Evolutionary conservation across 306 rosid species (phyloP).

Genomic region (Astragalus membranaceus): DNA sequence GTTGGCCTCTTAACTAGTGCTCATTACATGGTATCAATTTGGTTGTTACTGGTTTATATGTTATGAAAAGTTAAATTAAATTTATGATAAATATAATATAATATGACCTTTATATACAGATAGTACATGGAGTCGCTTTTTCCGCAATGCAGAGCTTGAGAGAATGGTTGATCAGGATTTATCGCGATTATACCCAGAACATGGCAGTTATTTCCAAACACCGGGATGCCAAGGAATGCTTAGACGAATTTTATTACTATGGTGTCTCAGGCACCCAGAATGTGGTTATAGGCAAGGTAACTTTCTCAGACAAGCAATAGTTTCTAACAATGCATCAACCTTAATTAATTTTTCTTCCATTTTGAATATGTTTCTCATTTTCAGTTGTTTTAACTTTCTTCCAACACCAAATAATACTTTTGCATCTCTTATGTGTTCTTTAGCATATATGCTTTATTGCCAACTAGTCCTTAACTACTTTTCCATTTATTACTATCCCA

Average conservation of each 20-base stretch:
- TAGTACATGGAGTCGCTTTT: constrained; percentile 97
- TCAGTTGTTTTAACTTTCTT: background rate
- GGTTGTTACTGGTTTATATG: background rate
- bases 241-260: constrained; percentile 80
- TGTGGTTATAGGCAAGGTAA: constrained; percentile 92
- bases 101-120: constrained; percentile 46
- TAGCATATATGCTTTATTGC: background rate
- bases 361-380: constrained; percentile 4
- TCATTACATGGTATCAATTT: background rate
- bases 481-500: background rate
- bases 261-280: constrained; percentile 96
- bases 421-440: background rate
- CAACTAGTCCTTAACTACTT: background rate
- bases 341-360: background rate
- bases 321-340: background rate
- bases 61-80: background rate
- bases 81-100: constrained; percentile 3
- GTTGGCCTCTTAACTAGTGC: background rate
- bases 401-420: background rate
- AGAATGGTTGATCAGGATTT: constrained; percentile 97
- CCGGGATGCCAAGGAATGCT: constrained; percentile 91
- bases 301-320: constrained; percentile 9
- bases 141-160: constrained; percentile 89
- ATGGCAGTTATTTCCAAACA: constrained; percentile 90
- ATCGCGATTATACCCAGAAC: constrained; percentile 92